phyloP scores from a whole-genome alignment of 1,284 basidiomycete species.

The Apiotrichum mycotoxinovorans region DNA sequence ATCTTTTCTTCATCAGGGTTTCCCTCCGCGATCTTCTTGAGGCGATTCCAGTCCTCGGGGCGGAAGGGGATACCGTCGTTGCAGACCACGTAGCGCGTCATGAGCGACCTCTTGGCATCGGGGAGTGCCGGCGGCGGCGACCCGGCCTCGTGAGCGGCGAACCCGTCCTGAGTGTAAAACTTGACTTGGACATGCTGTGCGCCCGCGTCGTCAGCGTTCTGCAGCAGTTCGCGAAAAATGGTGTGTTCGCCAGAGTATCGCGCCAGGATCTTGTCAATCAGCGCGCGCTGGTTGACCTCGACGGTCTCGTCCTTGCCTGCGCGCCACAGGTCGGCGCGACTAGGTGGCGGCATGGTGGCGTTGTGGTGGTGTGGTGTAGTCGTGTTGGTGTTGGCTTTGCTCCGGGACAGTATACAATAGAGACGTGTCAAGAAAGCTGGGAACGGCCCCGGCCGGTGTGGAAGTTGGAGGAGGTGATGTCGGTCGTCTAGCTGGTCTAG shows the following conservation, averaged over 20 bases:
- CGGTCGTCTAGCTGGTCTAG: too few species aligned
- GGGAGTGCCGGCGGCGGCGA: conserved; percentile 42
- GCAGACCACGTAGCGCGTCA: conserved; percentile 59
- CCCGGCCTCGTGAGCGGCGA: conserved; percentile 52
- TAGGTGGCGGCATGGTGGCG: conserved; percentile 26
- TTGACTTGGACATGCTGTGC: conserved; percentile 75
- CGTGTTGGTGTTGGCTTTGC: neutral
- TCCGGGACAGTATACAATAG: too few species aligned
- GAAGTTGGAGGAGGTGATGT: too few species aligned
- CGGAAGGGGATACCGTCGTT: conserved; percentile 82
- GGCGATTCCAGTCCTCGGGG: conserved; percentile 74
- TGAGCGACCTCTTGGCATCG: conserved; percentile 60
- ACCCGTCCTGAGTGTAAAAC: conserved; percentile 65
- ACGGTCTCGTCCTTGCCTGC: conserved; percentile 53
- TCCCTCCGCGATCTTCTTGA: conserved; percentile 66
- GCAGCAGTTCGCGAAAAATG: conserved; percentile 82
- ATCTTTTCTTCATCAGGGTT: conserved; percentile 56
- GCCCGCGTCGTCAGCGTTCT: conserved; percentile 94
- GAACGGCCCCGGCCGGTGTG: too few species aligned
- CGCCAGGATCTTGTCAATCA: conserved; percentile 87
- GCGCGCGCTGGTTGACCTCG: conserved; percentile 89
- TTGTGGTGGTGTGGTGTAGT: neutral
- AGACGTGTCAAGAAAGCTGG: too few species aligned
- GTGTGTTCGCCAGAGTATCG: conserved; percentile 93
- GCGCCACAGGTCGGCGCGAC: conserved; percentile 40